A percentile compares a stretch with the other conserved stretches of the same genome.
These are phyloP conservation scores for Murraya paniculata DNA, from an alignment of 345 rosid genomes.

Conservation along the genomic window DNA sequence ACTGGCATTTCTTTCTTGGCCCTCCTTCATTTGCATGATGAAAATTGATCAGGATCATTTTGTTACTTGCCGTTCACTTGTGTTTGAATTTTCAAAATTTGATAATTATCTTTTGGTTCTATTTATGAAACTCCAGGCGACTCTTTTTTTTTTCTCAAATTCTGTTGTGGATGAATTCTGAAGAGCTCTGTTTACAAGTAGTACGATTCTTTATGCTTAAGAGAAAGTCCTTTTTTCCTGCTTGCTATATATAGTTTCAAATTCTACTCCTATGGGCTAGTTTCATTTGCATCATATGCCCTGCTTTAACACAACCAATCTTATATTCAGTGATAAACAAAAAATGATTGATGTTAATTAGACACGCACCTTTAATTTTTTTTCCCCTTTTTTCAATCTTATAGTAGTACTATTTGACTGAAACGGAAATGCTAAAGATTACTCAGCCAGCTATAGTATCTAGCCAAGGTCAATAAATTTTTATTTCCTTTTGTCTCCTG, in stretches of 20 bases:
- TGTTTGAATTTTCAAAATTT: not conserved
- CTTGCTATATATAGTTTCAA: not conserved
- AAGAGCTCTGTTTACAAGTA: not conserved
- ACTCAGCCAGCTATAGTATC: too few species aligned
- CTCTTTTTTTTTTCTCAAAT: not conserved
- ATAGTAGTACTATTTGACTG: too few species aligned
- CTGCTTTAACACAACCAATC: not conserved
- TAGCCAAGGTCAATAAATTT: too few species aligned
- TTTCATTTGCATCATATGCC: not conserved
- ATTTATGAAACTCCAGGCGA: not conserved
- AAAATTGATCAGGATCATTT: constrained; percentile 3
- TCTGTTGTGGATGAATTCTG: not conserved
- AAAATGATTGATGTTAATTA: too few species aligned
- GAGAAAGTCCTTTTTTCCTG: not conserved
- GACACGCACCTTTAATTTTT: too few species aligned
- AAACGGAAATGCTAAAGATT: too few species aligned
- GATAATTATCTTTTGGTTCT: not conserved
- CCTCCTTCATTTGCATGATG: not conserved
- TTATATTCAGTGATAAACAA: not conserved
- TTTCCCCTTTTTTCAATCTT: too few species aligned
- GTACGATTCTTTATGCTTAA: too few species aligned
- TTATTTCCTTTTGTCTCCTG: not conserved
- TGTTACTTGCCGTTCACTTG: not conserved
- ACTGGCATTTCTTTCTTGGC: not conserved
- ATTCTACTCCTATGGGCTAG: not conserved